Conservation (phyloP, 805 yeast genomes). For the Yamadazyma akitaensis region DNA sequence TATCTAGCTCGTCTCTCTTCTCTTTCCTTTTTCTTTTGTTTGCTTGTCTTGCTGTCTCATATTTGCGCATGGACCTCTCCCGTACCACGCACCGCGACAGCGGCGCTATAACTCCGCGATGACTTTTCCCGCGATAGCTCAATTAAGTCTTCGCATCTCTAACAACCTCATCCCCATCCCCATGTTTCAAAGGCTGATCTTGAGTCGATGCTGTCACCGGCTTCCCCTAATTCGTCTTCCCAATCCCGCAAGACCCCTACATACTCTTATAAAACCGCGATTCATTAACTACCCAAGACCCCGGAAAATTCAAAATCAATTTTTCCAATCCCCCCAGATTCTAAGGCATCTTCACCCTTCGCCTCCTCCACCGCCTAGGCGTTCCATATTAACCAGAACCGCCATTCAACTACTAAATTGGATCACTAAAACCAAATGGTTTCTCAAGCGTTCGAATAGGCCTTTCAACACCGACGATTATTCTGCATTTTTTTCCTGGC, state of each 20-base stretch:
- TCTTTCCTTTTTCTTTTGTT: too few relatives aligned
- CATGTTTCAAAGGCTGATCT: not conserved
- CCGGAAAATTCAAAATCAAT: not conserved
- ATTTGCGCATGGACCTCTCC: too few relatives aligned
- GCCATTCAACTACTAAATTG: not conserved
- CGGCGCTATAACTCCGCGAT: too few relatives aligned
- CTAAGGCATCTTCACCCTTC: not conserved
- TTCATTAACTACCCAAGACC: not conserved
- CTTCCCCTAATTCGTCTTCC: not conserved
- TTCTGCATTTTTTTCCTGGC: conserved; percentile 88
- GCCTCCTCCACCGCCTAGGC: conserved; percentile 1
- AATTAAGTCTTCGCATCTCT: too few relatives aligned
- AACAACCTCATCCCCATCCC: too few relatives aligned
- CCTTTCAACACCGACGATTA: conserved; percentile 93
- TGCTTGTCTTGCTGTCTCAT: too few relatives aligned
- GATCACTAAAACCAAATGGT: conserved; percentile 50
- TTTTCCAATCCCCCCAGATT: not conserved
- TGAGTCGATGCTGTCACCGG: not conserved
- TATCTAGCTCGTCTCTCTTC: too few relatives aligned
- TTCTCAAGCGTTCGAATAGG: conserved; percentile 66
- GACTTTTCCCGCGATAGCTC: too few relatives aligned
- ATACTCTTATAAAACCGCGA: not conserved
- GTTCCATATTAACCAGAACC: not conserved
- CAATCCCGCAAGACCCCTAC: not conserved
- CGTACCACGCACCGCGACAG: too few relatives aligned